A percentile compares a stretch with the other conserved stretches of the same genome.
phyloP scores from a whole-genome alignment of 2,329 filamentous ascomycete genomes.

The Ustilaginoidea virens region DNA sequence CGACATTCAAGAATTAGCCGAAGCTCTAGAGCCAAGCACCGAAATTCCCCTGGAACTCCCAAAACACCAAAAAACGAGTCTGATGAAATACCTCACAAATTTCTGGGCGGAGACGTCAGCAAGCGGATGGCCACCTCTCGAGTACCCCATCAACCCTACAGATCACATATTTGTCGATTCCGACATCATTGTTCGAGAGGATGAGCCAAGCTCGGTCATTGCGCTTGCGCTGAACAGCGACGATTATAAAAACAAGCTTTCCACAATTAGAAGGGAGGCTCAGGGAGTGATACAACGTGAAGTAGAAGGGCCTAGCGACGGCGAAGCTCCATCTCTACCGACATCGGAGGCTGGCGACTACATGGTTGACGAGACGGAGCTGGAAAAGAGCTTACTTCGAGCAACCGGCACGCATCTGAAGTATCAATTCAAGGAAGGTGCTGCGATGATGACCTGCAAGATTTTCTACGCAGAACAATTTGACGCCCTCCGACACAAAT shows the following conservation, averaged over 20 bases:
- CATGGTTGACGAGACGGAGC: conserved; percentile 46
- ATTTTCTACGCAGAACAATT: conserved; percentile 98
- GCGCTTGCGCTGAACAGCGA: conserved; percentile 80
- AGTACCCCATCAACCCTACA: conserved; percentile 75
- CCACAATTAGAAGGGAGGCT: conserved; percentile 43
- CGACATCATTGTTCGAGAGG: conserved; percentile 91
- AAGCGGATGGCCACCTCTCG: conserved; percentile 81
- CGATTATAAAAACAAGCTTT: conserved; percentile 72
- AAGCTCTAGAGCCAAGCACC: conserved; percentile 42
- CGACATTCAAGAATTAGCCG: conserved; percentile 45
- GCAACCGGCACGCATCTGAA: conserved; percentile 85
- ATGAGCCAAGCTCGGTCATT: conserved; percentile 92
- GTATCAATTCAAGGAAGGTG: conserved; percentile 86
- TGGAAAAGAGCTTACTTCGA: conserved; percentile 74
- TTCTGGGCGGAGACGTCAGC: conserved; percentile 98
- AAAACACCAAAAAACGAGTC: conserved; percentile 80
- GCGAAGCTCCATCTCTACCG: conserved; percentile 15
- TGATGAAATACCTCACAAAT: conserved; percentile 91
- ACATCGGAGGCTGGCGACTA: conserved; percentile 21
- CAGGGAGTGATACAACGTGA: conserved; percentile 25
- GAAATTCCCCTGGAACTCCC: conserved; percentile 61
- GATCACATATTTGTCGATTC: conserved; percentile 97
- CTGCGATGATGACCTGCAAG: conserved; percentile 93
- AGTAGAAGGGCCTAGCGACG: conserved; percentile 14
- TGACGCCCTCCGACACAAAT: conserved; percentile 83